Evolutionary conservation across 2,329 filamentous ascomycete species (phyloP), one percentile per base, ranked within the genome.

Genomic region (Beauveria sp.): DNA sequence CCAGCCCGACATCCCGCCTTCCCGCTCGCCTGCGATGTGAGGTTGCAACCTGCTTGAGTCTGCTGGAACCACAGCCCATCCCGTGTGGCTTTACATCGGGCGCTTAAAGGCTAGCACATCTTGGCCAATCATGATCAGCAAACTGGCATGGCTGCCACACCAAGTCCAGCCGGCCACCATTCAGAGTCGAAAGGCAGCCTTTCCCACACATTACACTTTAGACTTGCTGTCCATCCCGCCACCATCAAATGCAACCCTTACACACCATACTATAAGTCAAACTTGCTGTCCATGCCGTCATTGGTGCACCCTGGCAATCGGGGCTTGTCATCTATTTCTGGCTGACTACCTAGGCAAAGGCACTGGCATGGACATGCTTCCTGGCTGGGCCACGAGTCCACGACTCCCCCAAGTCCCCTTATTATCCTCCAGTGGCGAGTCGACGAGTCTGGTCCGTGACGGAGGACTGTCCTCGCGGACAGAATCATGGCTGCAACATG

Each of bases 61-160:
- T n/a, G n/a, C n/a, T 34, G 26, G 10, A 34, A 50, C 18, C 9
- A 34, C 34, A 41, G 20, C 30, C 55, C 55, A 59, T 59, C 47
- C 34, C 47, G 48, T 59, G 56, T 51, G 56, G 47, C 18, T 52
- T 51, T 40, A 20, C 56, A 30, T 34, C 48, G 47, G 56, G 56
- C 56, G 56, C 56, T 43, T 52, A 59, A 24, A 52, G 47, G 5
- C 24, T 51, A 14, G 18, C 22, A 51, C n/a, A 8, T 40, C 22
- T 10, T 24, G 26, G 28, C 56, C 56, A 59, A 59, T 59, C 56
- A 59, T 40, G 16, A 34, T 34, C 47, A 18, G 44, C n/a, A 52
- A 26, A 10, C 46, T n/a, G 18, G 24, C 18, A 59, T 52, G 34
- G 34, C 56, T 44, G 47, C 47, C 56, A 59, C 56, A 52, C 56